Evolutionary conservation across 257 asterid species (phyloP).

Genomic region (Solanum infundibuliforme): DNA sequence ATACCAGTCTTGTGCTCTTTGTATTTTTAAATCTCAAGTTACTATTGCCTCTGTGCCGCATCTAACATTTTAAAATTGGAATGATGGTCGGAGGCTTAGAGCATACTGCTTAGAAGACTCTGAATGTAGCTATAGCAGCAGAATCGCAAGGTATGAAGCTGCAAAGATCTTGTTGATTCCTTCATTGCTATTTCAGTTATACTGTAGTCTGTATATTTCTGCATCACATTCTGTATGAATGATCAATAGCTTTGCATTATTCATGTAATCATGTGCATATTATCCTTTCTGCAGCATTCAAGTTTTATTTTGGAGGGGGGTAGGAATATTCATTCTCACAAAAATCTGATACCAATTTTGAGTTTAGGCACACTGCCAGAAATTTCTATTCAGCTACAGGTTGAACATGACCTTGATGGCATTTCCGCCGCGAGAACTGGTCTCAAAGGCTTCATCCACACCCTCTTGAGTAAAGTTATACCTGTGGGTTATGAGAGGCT

Average conservation of each 20-base stretch:
- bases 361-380: not conserved
- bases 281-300: not conserved
- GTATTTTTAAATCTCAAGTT: not conserved
- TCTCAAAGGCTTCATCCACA: slow-evolving; percentile 70
- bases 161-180: not conserved
- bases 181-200: not conserved
- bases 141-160: not conserved
- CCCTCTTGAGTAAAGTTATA: slow-evolving; percentile 68
- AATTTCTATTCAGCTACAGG: slow-evolving; percentile 16
- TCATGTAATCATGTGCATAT: not conserved
- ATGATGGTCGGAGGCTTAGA: not conserved
- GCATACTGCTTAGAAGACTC: not conserved
- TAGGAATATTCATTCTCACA: not conserved
- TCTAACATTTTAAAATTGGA: not conserved
- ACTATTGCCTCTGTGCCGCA: not conserved
- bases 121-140: not conserved
- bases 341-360: not conserved
- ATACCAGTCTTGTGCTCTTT: not conserved
- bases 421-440: slow-evolving; percentile 63
- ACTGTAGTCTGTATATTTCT: not conserved
- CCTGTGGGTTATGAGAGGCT: slow-evolving; percentile 78
- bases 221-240: not conserved
- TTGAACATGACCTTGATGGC: slow-evolving; percentile 93
- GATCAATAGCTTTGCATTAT: not conserved
- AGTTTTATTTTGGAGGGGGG: not conserved